Evolutionary conservation across 75 land plant species (phyloP).

Genomic region (Selaginella tamariscina): DNA sequence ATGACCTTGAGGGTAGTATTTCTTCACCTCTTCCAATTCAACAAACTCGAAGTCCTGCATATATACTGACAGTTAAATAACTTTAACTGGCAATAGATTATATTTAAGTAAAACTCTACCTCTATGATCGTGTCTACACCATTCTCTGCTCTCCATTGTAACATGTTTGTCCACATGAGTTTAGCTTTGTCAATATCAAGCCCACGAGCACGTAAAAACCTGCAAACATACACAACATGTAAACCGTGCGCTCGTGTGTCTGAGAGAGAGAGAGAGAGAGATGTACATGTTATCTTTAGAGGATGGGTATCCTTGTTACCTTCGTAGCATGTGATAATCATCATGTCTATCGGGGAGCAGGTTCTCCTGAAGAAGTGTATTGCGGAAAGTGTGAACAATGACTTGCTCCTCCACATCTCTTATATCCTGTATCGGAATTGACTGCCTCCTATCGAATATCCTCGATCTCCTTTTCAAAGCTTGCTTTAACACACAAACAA

Average conservation of each 20-base stretch:
- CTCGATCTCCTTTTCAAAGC: not conserved
- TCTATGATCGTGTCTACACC: constrained; percentile 5
- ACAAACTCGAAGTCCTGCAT: constrained; percentile 49
- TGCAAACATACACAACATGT: not conserved
- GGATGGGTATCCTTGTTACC: not conserved
- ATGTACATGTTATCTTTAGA: not conserved
- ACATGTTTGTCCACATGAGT: constrained; percentile 6
- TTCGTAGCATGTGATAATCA: constrained; percentile 6
- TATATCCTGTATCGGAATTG: not conserved
- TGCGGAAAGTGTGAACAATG: constrained; percentile 1
- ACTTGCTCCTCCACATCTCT: constrained; percentile 2
- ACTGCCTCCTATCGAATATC: constrained; percentile 4
- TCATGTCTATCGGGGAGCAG: not conserved
- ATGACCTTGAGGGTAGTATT: constrained; percentile 62
- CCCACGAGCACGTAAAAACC: constrained; percentile 7
- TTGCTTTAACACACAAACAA: no score
- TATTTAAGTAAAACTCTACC: not conserved
- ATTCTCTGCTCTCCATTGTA: constrained; percentile 7
- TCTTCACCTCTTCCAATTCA: constrained; percentile 49
- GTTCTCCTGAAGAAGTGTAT: not conserved
- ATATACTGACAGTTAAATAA: not conserved
- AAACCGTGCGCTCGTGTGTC: not conserved
- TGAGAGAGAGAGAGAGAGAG: not conserved
- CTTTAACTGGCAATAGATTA: not conserved
- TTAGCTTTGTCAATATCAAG: constrained; percentile 11